phyloP scores from a whole-genome alignment of 768 basidiomycete genomes.

The Suillus subaureus region DNA sequence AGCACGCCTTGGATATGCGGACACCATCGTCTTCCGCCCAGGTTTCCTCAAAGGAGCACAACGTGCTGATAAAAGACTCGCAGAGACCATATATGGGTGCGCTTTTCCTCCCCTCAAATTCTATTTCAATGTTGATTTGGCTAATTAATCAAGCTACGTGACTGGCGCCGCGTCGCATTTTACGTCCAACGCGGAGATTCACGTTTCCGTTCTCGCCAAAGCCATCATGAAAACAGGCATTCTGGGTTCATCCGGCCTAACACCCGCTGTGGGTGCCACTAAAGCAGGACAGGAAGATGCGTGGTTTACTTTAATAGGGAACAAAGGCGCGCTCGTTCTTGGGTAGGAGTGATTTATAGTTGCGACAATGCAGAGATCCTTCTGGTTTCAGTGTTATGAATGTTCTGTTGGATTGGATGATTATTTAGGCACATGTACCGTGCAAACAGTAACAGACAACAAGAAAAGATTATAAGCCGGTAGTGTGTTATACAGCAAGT shows the following conservation, averaged over 20 bases:
- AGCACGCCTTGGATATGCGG: slow-evolving; percentile 66
- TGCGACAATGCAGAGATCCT: neutral
- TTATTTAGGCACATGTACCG: neutral
- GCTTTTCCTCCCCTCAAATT: slow-evolving; percentile 17
- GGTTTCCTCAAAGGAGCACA: slow-evolving; percentile 49
- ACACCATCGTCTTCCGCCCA: slow-evolving; percentile 74
- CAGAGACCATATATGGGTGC: slow-evolving; percentile 48
- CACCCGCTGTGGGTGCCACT: slow-evolving; percentile 43
- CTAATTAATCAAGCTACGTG: slow-evolving; percentile 36
- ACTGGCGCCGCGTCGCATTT: slow-evolving; percentile 41
- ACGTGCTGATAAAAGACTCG: slow-evolving; percentile 40
- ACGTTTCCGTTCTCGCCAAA: slow-evolving; percentile 58
- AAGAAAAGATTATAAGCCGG: neutral
- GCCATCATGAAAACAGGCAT: slow-evolving; percentile 38
- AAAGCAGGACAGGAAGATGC: slow-evolving; percentile 40
- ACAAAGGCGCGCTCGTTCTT: slow-evolving; percentile 50
- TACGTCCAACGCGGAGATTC: slow-evolving; percentile 42
- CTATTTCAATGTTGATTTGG: neutral
- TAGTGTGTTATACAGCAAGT: slow-evolving; percentile 1
- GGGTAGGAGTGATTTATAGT: slow-evolving; percentile 18
- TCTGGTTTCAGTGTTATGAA: neutral
- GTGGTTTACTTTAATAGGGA: slow-evolving; percentile 57
- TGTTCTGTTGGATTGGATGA: neutral
- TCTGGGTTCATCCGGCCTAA: slow-evolving; percentile 53
- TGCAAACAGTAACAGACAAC: neutral